phyloP scores from a whole-genome alignment of 805 yeast genomes.

The Yarrowia divulgata region DNA sequence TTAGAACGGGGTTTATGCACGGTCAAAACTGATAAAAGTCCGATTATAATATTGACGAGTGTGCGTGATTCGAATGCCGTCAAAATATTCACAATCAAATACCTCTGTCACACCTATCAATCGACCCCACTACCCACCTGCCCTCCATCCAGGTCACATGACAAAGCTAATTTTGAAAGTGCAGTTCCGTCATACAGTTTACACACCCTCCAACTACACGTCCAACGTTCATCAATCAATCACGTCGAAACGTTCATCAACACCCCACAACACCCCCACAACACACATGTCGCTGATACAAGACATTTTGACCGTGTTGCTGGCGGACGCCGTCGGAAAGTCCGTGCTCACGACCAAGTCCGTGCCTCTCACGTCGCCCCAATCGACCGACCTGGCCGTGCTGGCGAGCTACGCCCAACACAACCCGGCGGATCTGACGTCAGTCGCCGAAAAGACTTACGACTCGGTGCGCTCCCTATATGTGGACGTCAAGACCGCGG shows the following conservation, averaged over 20 bases:
- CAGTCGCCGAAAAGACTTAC: constrained; percentile 42
- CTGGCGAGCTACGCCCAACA: constrained; percentile 32
- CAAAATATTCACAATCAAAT: too few species aligned
- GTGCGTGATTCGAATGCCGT: too few species aligned
- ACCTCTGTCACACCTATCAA: too few species aligned
- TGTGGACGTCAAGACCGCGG: constrained; percentile 49
- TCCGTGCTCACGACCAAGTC: constrained; percentile 7
- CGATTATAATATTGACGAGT: too few species aligned
- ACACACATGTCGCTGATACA: constrained; percentile 30
- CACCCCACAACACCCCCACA: constrained; percentile 3
- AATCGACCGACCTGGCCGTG: constrained; percentile 21
- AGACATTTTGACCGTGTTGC: constrained; percentile 34
- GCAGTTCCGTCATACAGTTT: constrained; percentile 6
- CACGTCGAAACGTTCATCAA: constrained; percentile 36
- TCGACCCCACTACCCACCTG: background rate
- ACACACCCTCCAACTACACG: constrained; percentile 4
- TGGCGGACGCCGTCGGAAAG: constrained; percentile 15
- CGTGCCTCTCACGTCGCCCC: constrained; percentile 25
- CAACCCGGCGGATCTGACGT: constrained; percentile 35
- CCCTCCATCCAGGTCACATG: constrained; percentile 7
- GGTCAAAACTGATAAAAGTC: too few species aligned
- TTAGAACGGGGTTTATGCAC: too few species aligned
- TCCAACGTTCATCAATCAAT: constrained; percentile 28
- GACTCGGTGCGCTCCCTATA: constrained; percentile 41
- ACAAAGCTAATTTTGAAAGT: constrained; percentile 19